These are phyloP conservation scores for Biscutella laevigata DNA, from an alignment of 441 rosid genomes.

Conservation along the genomic window DNA sequence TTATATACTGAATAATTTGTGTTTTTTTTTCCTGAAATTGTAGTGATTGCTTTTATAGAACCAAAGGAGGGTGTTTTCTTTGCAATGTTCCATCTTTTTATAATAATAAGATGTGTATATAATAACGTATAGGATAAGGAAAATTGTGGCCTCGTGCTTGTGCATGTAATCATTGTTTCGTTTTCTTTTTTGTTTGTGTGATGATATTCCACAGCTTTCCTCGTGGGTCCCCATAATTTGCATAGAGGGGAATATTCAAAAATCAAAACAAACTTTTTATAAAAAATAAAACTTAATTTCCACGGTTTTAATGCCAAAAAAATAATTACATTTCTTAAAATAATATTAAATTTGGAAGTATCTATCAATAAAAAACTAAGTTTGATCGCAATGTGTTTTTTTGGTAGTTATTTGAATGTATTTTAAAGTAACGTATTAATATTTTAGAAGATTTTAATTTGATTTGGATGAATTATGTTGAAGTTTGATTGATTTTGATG, in stretches of 20 bases:
- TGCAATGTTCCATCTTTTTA: conserved; percentile 6
- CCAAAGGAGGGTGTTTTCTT: not conserved
- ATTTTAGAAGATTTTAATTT: no score
- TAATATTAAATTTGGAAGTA: not conserved
- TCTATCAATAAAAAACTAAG: not conserved
- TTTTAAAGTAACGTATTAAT: no score
- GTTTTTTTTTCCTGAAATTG: not conserved
- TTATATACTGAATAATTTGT: no score
- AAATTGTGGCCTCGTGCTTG: conserved; percentile 26
- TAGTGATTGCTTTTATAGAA: not conserved
- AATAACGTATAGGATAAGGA: conserved; percentile 15
- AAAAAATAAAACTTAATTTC: not conserved
- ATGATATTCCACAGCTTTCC: conserved; percentile 12
- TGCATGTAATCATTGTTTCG: conserved; percentile 28
- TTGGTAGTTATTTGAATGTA: no score
- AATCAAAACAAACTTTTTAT: not conserved
- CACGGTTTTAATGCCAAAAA: no score
- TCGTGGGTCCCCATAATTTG: conserved; percentile 1
- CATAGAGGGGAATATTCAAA: conserved; percentile 5
- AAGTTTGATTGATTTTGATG: no score
- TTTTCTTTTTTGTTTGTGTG: conserved; percentile 9
- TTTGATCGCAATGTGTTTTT: no score
- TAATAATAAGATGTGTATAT: not conserved
- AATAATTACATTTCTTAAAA: no score
- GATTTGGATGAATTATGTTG: no score